phyloP scores from a whole-genome alignment of 2,329 filamentous ascomycete species.

The Fonsecaea multimorphosa region DNA sequence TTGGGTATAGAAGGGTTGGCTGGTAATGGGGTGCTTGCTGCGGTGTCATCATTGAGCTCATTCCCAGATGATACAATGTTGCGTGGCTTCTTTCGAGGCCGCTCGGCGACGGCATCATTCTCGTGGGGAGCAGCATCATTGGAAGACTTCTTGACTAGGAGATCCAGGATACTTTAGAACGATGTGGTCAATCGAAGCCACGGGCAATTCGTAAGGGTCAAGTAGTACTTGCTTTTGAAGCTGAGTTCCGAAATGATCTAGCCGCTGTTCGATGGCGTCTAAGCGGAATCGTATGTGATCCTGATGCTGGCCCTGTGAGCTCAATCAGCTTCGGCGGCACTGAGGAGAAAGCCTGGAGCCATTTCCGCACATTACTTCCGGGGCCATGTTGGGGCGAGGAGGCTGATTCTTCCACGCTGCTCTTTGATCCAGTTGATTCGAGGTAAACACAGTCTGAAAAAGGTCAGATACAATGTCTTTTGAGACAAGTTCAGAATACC shows the following conservation, averaged over 20 bases:
- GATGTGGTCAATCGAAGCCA: neutral
- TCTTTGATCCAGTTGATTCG: neutral
- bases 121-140: neutral
- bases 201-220: neutral
- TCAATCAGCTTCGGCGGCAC: neutral
- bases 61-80: neutral
- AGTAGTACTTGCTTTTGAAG: slow-evolving; percentile 3
- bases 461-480: no score
- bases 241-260: slow-evolving; percentile 1
- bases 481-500: neutral
- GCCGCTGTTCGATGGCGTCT: slow-evolving; percentile 1
- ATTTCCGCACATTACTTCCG: neutral
- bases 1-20: neutral
- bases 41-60: neutral
- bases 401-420: neutral
- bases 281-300: neutral
- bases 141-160: slow-evolving; percentile 1
- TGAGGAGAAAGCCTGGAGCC: neutral
- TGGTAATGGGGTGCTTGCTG: neutral
- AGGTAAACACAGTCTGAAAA: slow-evolving; percentile 3
- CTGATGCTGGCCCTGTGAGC: neutral
- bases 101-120: neutral
- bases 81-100: neutral
- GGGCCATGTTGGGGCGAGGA: neutral
- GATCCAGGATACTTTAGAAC: slow-evolving; percentile 3